Evolutionary conservation across 2,329 filamentous ascomycete species (phyloP).

Genomic region (Lecanosticta acicola): DNA sequence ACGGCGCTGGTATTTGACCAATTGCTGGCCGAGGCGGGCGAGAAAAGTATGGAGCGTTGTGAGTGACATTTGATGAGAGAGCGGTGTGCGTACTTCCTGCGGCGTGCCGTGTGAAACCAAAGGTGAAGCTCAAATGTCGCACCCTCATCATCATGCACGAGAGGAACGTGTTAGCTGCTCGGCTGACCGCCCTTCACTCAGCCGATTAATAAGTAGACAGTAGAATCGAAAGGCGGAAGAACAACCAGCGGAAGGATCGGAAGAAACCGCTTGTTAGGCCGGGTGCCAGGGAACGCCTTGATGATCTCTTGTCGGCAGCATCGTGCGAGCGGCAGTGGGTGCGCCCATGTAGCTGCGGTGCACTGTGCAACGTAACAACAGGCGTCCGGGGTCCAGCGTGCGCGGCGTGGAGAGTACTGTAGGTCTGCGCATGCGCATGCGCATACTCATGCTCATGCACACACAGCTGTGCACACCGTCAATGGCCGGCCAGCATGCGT

Average conservation of each 20-base stretch:
- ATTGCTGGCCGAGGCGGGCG: background rate
- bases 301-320: too few species aligned
- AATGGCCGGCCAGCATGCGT: slow-evolving; percentile 1
- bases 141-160: slow-evolving; percentile 3
- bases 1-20: background rate
- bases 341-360: background rate
- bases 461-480: slow-evolving; percentile 1
- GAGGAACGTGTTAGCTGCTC: background rate
- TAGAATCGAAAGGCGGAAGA: background rate
- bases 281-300: too few species aligned
- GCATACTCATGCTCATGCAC: background rate
- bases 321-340: too few species aligned
- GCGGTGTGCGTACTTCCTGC: slow-evolving; percentile 5
- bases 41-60: background rate
- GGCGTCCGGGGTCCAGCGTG: background rate
- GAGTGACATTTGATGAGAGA: background rate
- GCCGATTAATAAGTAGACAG: background rate
- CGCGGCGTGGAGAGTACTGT: background rate
- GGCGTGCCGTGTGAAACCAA: slow-evolving; percentile 1
- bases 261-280: too few species aligned
- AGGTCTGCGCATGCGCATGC: too few species aligned
- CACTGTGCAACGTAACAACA: background rate
- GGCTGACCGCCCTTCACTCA: background rate
- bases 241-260: background rate
- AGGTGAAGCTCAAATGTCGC: background rate